Base-by-base conservation (phyloP, 176 grass and related monocot species). In the Musa beccarii region DNA sequence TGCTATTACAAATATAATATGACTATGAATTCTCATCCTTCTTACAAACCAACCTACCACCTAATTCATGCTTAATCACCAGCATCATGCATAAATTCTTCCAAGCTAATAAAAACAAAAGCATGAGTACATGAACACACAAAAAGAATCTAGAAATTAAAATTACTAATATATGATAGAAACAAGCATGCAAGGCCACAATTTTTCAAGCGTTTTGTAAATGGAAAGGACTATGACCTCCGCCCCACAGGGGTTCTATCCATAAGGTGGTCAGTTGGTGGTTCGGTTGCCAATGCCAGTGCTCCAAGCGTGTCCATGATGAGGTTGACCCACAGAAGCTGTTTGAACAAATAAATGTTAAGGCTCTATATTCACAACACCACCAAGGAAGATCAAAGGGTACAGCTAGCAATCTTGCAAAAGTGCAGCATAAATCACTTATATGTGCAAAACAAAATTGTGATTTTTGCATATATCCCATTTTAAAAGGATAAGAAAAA, bases 291-390 rank as follows among this genome's bases (percentile, higher is more conserved):
- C 84, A 98, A 85, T 69, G 95, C 95, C 86, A 98, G 86, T 16
- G 95, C 95, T 67, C 95, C 95, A 68, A 98, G 79, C 15, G 95
- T 98, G 78, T 98, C 90, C 95, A 98, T 98, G 69, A 98, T 98
- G 68, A 98, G 76, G 49, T 98, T 98, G 67, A 98, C 88, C 95
- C 95, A 98, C 20, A 98, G 84, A 61, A 98, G 72, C 88, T 98
- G 78, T 83, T 75, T 49, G 69, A 76, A 65, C 3, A 55, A 25
- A 16, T n/a, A n/a, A 15, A 17, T 1, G 21, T 28, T 59, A 9
- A 11, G 12, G 1, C 16, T 52, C 11, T 51, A 52, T 53, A 72
- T 6, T 6, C 34, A 43, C 34, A 43, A 70, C 28, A 49, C 28
- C 11, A 22, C 59, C 11, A 63, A 9, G 20, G 19, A 63, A 10